Evolutionary conservation across 1,284 basidiomycete genomes (phyloP), one percentile per base, ranked within the genome.

Genomic region (Hypsizygus ulmarius): DNA sequence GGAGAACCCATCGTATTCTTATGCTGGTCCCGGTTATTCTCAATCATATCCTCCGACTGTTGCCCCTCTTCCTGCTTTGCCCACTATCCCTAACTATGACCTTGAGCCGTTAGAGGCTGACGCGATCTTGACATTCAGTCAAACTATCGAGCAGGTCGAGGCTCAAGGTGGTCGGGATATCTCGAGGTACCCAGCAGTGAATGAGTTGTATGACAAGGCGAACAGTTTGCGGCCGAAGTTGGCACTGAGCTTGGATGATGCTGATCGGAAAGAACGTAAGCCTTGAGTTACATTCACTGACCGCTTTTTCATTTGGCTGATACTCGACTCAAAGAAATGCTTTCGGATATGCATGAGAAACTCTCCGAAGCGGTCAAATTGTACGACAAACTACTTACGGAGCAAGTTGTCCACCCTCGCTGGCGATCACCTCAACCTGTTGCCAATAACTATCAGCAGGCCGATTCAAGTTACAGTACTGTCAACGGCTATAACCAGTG

Each of bases 281-380:
- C 84, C 12, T 14, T 15, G 27, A 46, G 27, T 6, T 11, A 15
- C 1, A 25, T n/a, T 42, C 25, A 16, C 11, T 38, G 19, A 21
- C 30, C 36, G 38, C 43, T 12, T 43, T 36, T 30, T 10, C 43
- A 25, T 27, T 18, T 37, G 25, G 15, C 50, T 57, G 19, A 52
- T 50, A 2, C 38, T 21, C 43, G 21, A 15, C 48, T 21, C 25
- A 39, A 33, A 95, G 93, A 93, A 63, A 75, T 93, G 61, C 72
- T 98, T 14, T 75, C 82, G 6, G 92, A 95, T 43, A 97, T 97
- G 93, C 90, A 97, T 61, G 87, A 89, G 51, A 95, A 97, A 65
- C 74, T 97, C 2, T 90, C 91, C 0, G 83, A 96, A 65, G 93
- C 92, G 0, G 93, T 97, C 37, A 87, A 87, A 56, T 71, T 96